phyloP scores from a whole-genome alignment of 495 filamentous ascomycete genomes.

The Tuber calosporum region DNA sequence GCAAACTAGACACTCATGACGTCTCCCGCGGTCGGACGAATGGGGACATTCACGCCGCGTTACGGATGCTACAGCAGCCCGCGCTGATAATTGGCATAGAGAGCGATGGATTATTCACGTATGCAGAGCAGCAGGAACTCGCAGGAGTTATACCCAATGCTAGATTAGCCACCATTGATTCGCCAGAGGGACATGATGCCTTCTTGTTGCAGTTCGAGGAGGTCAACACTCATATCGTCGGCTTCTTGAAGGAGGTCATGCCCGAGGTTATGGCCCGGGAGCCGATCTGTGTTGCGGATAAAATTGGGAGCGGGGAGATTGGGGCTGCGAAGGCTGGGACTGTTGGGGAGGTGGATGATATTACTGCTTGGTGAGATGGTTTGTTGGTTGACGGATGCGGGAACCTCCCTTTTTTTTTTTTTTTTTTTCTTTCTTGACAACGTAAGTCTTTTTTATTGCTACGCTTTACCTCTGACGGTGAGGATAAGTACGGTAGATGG shows the following conservation, averaged over 20 bases:
- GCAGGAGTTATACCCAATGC: constrained; percentile 74
- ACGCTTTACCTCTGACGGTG: background rate
- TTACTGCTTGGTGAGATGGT: constrained; percentile 74
- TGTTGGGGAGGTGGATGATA: constrained; percentile 94
- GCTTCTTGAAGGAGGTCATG: constrained; percentile 73
- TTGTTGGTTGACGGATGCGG: background rate
- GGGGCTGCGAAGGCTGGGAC: constrained; percentile 44
- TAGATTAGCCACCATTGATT: constrained; percentile 75
- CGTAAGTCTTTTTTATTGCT: background rate
- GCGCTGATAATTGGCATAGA: constrained; percentile 86
- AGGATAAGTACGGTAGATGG: background rate
- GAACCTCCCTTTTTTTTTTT: background rate
- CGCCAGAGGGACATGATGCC: constrained; percentile 90
- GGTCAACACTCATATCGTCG: constrained; percentile 79
- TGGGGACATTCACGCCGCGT: constrained; percentile 56
- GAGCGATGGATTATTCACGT: constrained; percentile 90
- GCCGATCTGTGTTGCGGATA: constrained; percentile 46
- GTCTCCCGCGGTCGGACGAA: constrained; percentile 61
- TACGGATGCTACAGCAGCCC: constrained; percentile 78
- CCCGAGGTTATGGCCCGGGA: constrained; percentile 72
- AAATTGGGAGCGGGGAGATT: constrained; percentile 42
- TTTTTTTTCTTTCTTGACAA: background rate
- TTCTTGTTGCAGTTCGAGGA: constrained; percentile 96
- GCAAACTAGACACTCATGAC: constrained; percentile 98
- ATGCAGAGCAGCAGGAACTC: constrained; percentile 87